Base-by-base conservation (phyloP, 805 yeast species). In the Cyberlindnera americana region DNA sequence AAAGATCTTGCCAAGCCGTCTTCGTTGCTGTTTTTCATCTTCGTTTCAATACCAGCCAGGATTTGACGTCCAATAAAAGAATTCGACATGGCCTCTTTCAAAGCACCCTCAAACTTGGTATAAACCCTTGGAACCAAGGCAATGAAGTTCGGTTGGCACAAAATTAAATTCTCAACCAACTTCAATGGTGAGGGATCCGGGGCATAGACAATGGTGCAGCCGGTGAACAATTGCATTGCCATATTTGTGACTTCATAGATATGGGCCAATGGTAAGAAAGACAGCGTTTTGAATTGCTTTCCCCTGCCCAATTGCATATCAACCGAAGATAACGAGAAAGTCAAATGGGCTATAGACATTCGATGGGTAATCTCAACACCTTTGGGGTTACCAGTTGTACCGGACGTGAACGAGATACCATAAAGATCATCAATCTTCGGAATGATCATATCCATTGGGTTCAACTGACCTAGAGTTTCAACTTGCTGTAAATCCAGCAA, bases 361-460 rank as follows among this genome's bases (percentile, higher is more conserved):
- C 51, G 49, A 28, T 78, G 81, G 8, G 75, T 59, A 16, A 69
- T 49, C 17, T 72, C 69, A 13, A 74, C 83, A 21, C 84, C 84
- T 56, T 78, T 78, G 26, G 84, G 84, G 22, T 70, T 59, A 3
- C 83, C 82, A 3, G 83, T 76, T 3, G 84, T 78, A n/a, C 84
- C 84, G 0, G 82, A 76, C 5, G 84, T 78, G 54, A 77, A 78
- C 16, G 77, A 74, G 33, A 78, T 71, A n/a, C 83, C 74, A 46
- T 70, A 68, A 4, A 65, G 46, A 24, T 66, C 65, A 6, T 67
- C 64, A 1, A 74, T 70, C 1, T 49, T 49, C 3, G 73, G 71
- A 29, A 44, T 28, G 8, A 42, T 35, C 3, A 34, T 24, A 1
- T 66, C 54, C 49, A 51, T 41, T 42, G 75, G 69, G 33, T 70